These are phyloP conservation scores for Trypethelium eluteriae DNA, from an alignment of 495 filamentous ascomycete species.

Conservation along the genomic window DNA sequence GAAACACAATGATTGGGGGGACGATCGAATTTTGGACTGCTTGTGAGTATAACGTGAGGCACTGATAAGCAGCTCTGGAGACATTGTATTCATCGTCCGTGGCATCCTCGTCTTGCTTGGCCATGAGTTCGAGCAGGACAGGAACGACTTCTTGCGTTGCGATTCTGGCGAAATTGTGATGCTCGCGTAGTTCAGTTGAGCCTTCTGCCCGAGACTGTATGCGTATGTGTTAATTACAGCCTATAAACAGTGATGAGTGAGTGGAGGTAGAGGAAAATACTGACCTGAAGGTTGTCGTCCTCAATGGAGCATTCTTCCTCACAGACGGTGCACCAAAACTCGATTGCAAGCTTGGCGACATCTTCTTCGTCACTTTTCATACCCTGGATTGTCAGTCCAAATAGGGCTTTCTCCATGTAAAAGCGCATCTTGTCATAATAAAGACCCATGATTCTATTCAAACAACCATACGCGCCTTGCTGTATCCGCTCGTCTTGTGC, in stretches of 20 bases:
- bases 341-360: slow-evolving; percentile 92
- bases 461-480: slow-evolving; percentile 87
- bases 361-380: slow-evolving; percentile 98
- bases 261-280: slow-evolving; percentile 11
- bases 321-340: slow-evolving; percentile 99
- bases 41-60: slow-evolving; percentile 88
- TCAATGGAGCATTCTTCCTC: slow-evolving; percentile 97
- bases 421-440: slow-evolving; percentile 99
- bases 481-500: slow-evolving; percentile 82
- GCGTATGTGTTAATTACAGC: background rate
- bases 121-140: slow-evolving; percentile 77
- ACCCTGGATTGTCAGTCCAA: slow-evolving; percentile 94
- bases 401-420: slow-evolving; percentile 99
- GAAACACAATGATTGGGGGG: slow-evolving; percentile 73
- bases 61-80: slow-evolving; percentile 91
- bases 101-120: slow-evolving; percentile 96
- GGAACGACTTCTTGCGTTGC: slow-evolving; percentile 89
- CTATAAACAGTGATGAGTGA: background rate
- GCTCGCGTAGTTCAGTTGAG: slow-evolving; percentile 69
- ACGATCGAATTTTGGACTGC: slow-evolving; percentile 77
- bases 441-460: slow-evolving; percentile 95
- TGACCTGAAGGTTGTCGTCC: slow-evolving; percentile 85
- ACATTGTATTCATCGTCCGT: slow-evolving; percentile 95
- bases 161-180: slow-evolving; percentile 85
- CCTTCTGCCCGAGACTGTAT: slow-evolving; percentile 53